These are phyloP conservation scores for Hyphopichia pseudoburtonii DNA, from an alignment of 1,139 yeast genomes.

Conservation along the genomic window DNA sequence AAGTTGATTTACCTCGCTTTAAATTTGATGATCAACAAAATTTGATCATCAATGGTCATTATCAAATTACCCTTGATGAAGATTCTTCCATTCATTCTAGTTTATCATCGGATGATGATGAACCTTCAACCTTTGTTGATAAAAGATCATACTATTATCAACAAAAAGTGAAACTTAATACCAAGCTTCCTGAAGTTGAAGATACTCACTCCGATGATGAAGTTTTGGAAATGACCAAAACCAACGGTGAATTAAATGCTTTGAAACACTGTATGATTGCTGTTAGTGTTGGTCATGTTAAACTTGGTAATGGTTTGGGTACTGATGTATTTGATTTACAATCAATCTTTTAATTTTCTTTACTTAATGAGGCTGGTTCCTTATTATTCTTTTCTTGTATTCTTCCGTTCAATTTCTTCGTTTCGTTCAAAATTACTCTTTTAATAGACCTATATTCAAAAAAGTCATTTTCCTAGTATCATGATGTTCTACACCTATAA, in stretches of 20 bases:
- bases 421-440: background rate
- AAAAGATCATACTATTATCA: constrained; percentile 19
- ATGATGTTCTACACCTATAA: too few relatives aligned
- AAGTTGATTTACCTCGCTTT: constrained; percentile 11
- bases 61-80: constrained; percentile 6
- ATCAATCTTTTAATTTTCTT: background rate
- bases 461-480: too few relatives aligned
- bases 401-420: background rate
- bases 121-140: constrained; percentile 16
- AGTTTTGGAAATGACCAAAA: constrained; percentile 10
- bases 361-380: background rate
- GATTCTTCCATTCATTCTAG: constrained; percentile 1
- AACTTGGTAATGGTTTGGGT: constrained; percentile 13
- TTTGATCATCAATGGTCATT: constrained; percentile 10
- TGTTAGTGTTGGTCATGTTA: constrained; percentile 19
- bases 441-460: too few relatives aligned
- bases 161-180: constrained; percentile 9
- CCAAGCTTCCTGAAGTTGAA: background rate
- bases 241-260: constrained; percentile 13
- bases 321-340: constrained; percentile 8
- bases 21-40: constrained; percentile 7
- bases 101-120: constrained; percentile 8
- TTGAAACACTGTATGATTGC: constrained; percentile 22
- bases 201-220: constrained; percentile 13
- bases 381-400: background rate